Conservation (phyloP, 2,329 filamentous ascomycete genomes). For the Lachnellula hyalina region DNA sequence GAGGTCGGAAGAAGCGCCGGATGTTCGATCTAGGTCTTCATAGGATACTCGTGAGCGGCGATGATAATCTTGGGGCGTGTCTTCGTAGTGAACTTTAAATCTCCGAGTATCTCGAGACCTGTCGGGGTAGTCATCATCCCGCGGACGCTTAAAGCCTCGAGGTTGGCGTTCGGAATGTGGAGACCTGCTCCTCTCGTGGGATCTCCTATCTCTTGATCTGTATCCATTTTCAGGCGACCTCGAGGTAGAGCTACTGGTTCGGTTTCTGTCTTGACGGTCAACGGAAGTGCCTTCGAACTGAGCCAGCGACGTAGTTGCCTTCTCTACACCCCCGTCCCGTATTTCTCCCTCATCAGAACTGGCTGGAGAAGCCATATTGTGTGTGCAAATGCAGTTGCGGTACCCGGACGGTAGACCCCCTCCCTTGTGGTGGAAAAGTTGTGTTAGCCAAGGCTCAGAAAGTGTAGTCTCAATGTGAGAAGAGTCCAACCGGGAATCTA, state of each 20-base stretch:
- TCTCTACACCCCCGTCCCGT: conserved; percentile 67
- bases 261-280: conserved; percentile 88
- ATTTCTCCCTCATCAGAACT: conserved; percentile 88
- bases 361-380: conserved; percentile 44
- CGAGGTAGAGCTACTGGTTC: conserved; percentile 34
- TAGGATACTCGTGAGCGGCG: conserved; percentile 46
- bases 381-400: conserved; percentile 9
- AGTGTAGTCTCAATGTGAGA: conserved; percentile 32
- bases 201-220: conserved; percentile 38
- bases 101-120: conserved; percentile 50
- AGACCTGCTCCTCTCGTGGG: conserved; percentile 48
- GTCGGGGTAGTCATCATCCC: conserved; percentile 54
- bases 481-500: conserved; percentile 35
- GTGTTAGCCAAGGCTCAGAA: conserved; percentile 35
- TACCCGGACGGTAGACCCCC: conserved; percentile 29
- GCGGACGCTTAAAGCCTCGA: conserved; percentile 61
- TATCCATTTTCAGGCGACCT: conserved; percentile 38
- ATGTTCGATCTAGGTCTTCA: conserved; percentile 49
- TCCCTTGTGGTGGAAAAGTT: conserved; percentile 29
- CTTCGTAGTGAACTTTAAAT: conserved; percentile 59
- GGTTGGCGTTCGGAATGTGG: conserved; percentile 38
- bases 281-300: conserved; percentile 72
- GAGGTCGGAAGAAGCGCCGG: conserved; percentile 27
- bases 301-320: conserved; percentile 87
- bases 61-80: conserved; percentile 40